A percentile compares a stretch with the other conserved stretches of the same genome.
Conservation (phyloP, 139 green algal species). For the Deuterostichococcus epilithicus region DNA sequence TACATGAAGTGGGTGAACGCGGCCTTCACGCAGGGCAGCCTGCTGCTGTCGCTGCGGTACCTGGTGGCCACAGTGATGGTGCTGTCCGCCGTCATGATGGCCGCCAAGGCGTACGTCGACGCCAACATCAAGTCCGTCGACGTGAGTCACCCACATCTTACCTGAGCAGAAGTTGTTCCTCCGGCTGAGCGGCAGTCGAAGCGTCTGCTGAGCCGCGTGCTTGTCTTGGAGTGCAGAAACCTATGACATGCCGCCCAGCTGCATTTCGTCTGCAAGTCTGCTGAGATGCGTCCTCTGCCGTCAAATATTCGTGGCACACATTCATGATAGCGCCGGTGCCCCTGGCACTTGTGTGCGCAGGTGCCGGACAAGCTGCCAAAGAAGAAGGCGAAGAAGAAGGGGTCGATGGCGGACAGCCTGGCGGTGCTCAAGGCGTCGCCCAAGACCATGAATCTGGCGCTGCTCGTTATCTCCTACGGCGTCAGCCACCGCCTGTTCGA, state of each 20-base stretch:
- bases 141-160: background rate
- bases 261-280: too few relatives aligned
- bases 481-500: conserved; percentile 81
- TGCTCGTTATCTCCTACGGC: conserved; percentile 72
- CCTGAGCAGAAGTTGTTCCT: too few relatives aligned
- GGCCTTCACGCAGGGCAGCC: conserved; percentile 15
- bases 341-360: background rate
- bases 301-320: too few relatives aligned
- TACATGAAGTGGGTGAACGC: conserved; percentile 62
- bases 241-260: too few relatives aligned
- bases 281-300: too few relatives aligned
- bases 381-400: conserved; percentile 62
- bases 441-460: conserved; percentile 68
- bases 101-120: conserved; percentile 50
- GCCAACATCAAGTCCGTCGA: background rate
- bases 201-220: too few relatives aligned
- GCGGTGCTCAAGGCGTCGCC: conserved; percentile 48
- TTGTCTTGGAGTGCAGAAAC: too few relatives aligned
- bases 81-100: conserved; percentile 57
- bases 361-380: conserved; percentile 1
- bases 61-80: conserved; percentile 55
- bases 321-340: background rate
- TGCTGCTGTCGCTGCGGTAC: conserved; percentile 37
- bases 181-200: too few relatives aligned
- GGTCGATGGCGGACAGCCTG: conserved; percentile 51